Conservation (phyloP, 768 basidiomycete species). For the Pulveroboletus sp. region DNA sequence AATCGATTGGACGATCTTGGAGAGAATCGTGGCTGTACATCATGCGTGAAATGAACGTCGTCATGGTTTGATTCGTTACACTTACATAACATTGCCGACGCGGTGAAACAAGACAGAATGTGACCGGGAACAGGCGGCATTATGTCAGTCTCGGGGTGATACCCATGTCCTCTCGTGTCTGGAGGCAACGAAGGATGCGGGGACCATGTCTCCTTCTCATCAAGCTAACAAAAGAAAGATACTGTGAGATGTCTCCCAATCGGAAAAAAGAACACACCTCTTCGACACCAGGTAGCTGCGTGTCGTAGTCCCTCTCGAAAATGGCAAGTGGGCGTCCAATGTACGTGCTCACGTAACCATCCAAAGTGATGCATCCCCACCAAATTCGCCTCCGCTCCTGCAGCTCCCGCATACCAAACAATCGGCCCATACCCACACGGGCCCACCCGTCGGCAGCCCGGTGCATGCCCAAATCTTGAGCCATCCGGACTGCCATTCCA, state of each 20-base stretch:
- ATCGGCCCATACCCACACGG: constrained; percentile 47
- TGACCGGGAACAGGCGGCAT: constrained; percentile 39
- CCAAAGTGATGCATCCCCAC: constrained; percentile 76
- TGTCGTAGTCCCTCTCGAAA: constrained; percentile 74
- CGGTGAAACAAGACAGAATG: constrained; percentile 72
- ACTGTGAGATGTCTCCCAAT: neutral
- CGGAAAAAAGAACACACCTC: constrained; percentile 39
- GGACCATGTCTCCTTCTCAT: constrained; percentile 57
- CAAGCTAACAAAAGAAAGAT: constrained; percentile 39
- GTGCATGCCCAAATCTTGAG: constrained; percentile 84
- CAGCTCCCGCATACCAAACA: constrained; percentile 61
- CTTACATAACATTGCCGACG: constrained; percentile 69
- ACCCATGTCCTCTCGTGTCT: constrained; percentile 29
- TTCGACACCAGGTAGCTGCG: constrained; percentile 54
- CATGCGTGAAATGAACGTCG: constrained; percentile 4
- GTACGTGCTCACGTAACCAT: constrained; percentile 75
- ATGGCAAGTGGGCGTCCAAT: constrained; percentile 77
- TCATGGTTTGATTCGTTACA: constrained; percentile 1
- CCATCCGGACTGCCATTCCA: constrained; percentile 91
- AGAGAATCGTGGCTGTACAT: constrained; percentile 58
- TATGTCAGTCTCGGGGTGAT: constrained; percentile 19
- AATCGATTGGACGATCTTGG: constrained; percentile 64
- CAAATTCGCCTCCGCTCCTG: constrained; percentile 71
- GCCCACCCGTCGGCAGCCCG: constrained; percentile 78
- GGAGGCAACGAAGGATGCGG: constrained; percentile 37